phyloP scores from a whole-genome alignment of 2,329 filamentous ascomycete species.

The Tolypocladium tropicale region DNA sequence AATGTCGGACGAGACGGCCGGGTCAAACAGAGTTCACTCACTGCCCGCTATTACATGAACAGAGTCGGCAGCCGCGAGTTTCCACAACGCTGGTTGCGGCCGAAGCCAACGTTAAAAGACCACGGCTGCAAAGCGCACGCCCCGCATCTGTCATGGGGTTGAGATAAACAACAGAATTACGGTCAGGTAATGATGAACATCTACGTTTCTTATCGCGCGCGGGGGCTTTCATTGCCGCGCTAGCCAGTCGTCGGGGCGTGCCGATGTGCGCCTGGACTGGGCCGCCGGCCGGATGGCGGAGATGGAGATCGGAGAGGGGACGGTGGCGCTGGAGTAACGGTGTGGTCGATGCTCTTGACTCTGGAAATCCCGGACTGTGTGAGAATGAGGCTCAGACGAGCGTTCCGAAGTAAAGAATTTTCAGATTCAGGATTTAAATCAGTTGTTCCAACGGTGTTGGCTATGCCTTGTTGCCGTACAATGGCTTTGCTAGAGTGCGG shows the following conservation, averaged over 20 bases:
- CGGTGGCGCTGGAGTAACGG: neutral
- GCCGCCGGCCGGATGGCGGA: neutral
- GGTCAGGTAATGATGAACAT: too few species aligned
- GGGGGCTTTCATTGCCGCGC: neutral
- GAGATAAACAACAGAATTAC: neutral
- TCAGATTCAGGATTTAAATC: too few species aligned
- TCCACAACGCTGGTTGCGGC: neutral
- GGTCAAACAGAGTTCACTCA: too few species aligned
- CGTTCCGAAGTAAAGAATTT: too few species aligned
- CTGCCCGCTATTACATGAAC: neutral
- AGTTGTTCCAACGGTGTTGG: too few species aligned
- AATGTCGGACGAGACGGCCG: neutral
- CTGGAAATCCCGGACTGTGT: too few species aligned
- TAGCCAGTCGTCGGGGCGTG: neutral
- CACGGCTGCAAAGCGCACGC: neutral
- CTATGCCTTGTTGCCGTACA: too few species aligned
- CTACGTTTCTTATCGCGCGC: neutral
- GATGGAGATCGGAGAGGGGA: too few species aligned
- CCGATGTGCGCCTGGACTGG: neutral
- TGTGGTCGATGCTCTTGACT: neutral
- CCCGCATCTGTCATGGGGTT: neutral
- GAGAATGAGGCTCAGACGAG: too few species aligned
- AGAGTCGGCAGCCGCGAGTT: neutral
- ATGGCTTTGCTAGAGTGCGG: too few species aligned
- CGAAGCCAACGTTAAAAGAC: neutral